A percentile compares a stretch with the other conserved stretches of the same genome.
phyloP scores from a whole-genome alignment of 164 flowering plant genomes.

The Umbilicus rupestris region DNA sequence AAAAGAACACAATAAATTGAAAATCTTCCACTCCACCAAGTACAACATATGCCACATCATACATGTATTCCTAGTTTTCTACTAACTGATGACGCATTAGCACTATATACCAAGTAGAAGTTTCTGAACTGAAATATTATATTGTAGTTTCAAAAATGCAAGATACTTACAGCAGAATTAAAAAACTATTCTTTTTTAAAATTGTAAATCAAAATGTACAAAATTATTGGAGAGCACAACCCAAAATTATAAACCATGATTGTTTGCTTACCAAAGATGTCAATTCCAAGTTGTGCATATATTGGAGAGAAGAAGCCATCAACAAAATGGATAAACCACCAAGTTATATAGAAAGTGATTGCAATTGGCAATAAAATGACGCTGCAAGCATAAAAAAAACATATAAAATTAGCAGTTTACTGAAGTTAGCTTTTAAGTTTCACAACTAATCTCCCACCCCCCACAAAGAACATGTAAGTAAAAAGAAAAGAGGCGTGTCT shows the following conservation, averaged over 20 bases:
- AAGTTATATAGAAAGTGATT: conserved; percentile 67
- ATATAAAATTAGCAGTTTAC: background rate
- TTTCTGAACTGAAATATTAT: no score
- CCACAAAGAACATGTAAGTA: no score
- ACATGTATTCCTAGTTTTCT: no score
- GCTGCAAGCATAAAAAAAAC: conserved; percentile 32
- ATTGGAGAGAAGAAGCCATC: conserved; percentile 79
- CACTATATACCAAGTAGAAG: no score
- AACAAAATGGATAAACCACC: conserved; percentile 84
- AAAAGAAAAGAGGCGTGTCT: no score
- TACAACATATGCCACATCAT: background rate
- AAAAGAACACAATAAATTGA: background rate
- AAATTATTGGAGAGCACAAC: no score
- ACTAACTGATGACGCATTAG: no score
- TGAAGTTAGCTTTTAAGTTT: background rate
- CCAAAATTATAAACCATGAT: background rate
- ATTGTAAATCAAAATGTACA: no score
- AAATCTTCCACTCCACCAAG: background rate
- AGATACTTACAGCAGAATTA: no score
- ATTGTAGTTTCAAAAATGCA: no score
- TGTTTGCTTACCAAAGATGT: conserved; percentile 53
- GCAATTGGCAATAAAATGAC: conserved; percentile 75
- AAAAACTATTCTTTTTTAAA: no score
- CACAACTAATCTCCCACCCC: no score
- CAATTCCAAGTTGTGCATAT: conserved; percentile 70